Evolutionary conservation across 2,329 filamentous ascomycete genomes (phyloP).

Genomic region (Ascochyta pisi): DNA sequence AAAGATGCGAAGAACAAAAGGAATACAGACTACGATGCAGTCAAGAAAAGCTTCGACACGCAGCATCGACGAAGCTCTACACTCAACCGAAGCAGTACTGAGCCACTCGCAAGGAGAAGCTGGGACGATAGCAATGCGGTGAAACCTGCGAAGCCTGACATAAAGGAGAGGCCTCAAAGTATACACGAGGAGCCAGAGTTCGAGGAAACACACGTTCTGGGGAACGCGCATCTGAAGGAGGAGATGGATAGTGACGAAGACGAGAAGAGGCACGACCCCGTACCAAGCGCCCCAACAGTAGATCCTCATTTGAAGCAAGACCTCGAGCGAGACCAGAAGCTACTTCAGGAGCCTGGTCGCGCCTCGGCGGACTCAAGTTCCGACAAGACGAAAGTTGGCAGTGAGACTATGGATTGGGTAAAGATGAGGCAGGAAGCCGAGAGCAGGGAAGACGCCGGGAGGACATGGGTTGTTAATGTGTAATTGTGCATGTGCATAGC

Average conservation of each 20-base stretch:
- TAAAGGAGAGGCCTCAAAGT: not conserved
- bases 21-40: slow-evolving; percentile 16
- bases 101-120: slow-evolving; percentile 14
- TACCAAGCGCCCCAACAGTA: not conserved
- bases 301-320: not conserved
- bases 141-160: not conserved
- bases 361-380: slow-evolving; percentile 12
- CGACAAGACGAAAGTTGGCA: slow-evolving; percentile 7
- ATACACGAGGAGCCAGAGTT: slow-evolving; percentile 13
- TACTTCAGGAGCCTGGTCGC: not conserved
- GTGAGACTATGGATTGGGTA: slow-evolving; percentile 13
- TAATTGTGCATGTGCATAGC: not conserved
- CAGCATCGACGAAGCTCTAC: slow-evolving; percentile 1
- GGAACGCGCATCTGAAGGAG: slow-evolving; percentile 8
- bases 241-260: slow-evolving; percentile 5
- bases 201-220: slow-evolving; percentile 9
- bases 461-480: not conserved
- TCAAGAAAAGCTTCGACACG: slow-evolving; percentile 23
- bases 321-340: not conserved
- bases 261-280: slow-evolving; percentile 10
- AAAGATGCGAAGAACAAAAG: slow-evolving; percentile 17
- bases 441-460: not conserved
- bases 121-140: slow-evolving; percentile 5
- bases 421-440: slow-evolving; percentile 13
- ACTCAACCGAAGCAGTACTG: slow-evolving; percentile 27